Evolutionary conservation across 176 grass and related monocot genomes (phyloP), one percentile per base, ranked within the genome.

Genomic region (Zea mays): DNA sequence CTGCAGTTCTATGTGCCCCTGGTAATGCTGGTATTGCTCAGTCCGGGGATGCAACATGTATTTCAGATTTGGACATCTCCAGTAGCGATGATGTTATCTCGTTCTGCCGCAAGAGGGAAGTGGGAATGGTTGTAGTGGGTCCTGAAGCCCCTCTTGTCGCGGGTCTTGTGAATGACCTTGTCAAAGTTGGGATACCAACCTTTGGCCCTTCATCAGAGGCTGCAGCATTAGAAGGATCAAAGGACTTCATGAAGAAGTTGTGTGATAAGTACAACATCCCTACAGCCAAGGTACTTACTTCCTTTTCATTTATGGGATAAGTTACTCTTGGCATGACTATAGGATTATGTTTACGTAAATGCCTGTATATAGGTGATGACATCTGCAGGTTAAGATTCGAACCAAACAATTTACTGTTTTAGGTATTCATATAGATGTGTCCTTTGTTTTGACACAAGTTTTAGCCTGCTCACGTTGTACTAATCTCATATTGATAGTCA

Each of bases 201-300:
- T 94, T 97, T 62, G 89, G 91, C 12, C 91, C 95, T 12, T 92
- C 91, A 5, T 81, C 94, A 15, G 72, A 93, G 69, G 91, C 94
- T 69, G 94, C 94, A 17, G 91, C 91, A 7, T 72, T 97, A 34
- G 91, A 97, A 81, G 94, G 94, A 63, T 93, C 90, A 2, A 97
- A 97, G 60, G 91, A 93, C 55, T 97, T 97, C 67, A 94, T 92
- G 95, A 97, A 97, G 77, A 94, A 85, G 16, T 62, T 97, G 79
- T 97, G 95, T 4, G 85, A 90, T 82, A 94, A 94, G 67, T 97
- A 86, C 54, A 80, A 74, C 75, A 97, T 97, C 54, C 95, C 89
- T 1, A 97, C 95, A 63, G 95, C 95, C 20, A 88, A 92, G 83
- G 89, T 94, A 83, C 7, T 62, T 59, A 48, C 12, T 68, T 27